Evolutionary conservation across 2,329 filamentous ascomycete genomes (phyloP), one percentile per base, ranked within the genome.

Genomic region (Paracorniculantispora psalliotae): DNA sequence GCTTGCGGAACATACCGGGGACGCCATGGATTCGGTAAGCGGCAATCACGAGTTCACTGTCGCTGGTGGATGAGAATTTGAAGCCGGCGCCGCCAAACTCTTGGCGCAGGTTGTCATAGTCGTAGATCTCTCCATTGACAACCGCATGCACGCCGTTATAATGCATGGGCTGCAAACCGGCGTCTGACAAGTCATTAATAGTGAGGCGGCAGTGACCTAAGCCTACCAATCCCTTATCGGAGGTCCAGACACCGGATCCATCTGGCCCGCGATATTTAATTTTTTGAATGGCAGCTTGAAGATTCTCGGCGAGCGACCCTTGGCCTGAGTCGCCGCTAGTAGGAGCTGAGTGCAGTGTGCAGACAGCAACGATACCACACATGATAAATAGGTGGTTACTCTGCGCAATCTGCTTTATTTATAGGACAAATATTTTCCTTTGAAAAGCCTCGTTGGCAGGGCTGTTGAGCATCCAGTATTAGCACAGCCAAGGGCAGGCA

Each of bases 91-190:
- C 1, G 66, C 59, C 58, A 21, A 78, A 67, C 10, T 73, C 64
- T 9, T 63, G 63, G 28, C 79, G 73, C 15, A 81, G 71, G 17
- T 67, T 64, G 50, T 82, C 78, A 59, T 77, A 73, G 63, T 81
- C 79, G 66, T 85, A 85, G 19, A 85, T 73, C 66, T 85, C 82
- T 33, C 82, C 82, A 60, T 83, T 84, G 25, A 84, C 79, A 19
- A 84, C 76, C 2, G 80, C 80, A 65, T 84, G 80, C n/a, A 84
- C 70, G 2, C 62, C 62, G 23, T 68, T 66, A 19, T 73, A 69
- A 55, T 76, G 73, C 49, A 79, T 68, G 2, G 81, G 81, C 62
- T 82, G 81, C 8, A 68, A 66, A 2, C 77, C 81, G 21, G 68
- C 67, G 0, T 73, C 68, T 9, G 73, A 75, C 0, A 82, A 73